Percentiles rank a stretch among this genome's conserved stretches.
phyloP scores from a whole-genome alignment of 106 monocot genomes.

The Dendrobium officinale region DNA sequence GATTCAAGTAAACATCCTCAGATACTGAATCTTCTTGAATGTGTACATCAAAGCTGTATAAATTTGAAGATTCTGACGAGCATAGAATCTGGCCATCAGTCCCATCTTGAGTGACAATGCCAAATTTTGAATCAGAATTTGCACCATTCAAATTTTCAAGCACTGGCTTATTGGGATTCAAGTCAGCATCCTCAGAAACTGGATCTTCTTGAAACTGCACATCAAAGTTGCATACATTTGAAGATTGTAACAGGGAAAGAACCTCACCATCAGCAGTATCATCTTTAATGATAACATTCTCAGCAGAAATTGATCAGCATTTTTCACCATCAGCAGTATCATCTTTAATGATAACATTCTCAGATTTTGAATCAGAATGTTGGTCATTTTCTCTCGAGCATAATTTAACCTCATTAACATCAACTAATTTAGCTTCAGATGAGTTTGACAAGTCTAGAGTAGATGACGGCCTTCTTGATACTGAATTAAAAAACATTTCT shows the following conservation, averaged over 20 bases:
- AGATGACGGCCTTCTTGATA: slow-evolving; percentile 7
- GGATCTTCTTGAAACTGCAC: slow-evolving; percentile 1
- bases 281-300: neutral
- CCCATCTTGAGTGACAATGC: neutral
- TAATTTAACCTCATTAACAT: neutral
- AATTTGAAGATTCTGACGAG: neutral
- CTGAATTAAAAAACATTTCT: neutral
- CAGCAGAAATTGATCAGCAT: no score
- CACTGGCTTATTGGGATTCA: neutral
- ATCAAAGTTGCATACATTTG: neutral
- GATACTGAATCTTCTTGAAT: neutral
- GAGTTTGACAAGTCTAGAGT: slow-evolving; percentile 6
- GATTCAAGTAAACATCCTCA: neutral
- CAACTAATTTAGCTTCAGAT: slow-evolving; percentile 6
- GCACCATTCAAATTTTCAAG: neutral
- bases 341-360: neutral
- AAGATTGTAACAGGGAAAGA: slow-evolving; percentile 1
- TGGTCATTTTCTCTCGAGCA: slow-evolving; percentile 21
- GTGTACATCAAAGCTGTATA: neutral
- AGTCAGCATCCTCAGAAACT: slow-evolving; percentile 3
- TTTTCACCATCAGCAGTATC: neutral
- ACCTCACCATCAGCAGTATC: neutral
- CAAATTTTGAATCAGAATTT: slow-evolving; percentile 11
- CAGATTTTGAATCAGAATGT: slow-evolving; percentile 12
- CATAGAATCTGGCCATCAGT: neutral